Conservation (phyloP, 129 eudicot species). For the Erigeron canadensis region DNA sequence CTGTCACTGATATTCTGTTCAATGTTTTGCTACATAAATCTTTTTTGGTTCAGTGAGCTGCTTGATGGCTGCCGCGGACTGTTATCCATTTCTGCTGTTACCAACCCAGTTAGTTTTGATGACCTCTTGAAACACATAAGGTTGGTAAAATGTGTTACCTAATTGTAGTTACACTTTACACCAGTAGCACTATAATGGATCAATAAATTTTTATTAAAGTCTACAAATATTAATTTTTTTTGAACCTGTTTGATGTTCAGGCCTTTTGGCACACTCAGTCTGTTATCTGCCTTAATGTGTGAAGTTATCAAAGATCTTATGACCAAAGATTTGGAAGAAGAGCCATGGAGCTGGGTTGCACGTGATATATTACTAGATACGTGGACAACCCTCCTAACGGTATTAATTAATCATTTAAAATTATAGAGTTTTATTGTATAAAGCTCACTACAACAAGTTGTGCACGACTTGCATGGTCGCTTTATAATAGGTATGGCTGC, state of each 20-base stretch:
- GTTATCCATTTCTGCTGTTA: slow-evolving; percentile 73
- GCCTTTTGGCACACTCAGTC: slow-evolving; percentile 86
- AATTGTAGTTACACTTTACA: background rate
- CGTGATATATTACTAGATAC: slow-evolving; percentile 94
- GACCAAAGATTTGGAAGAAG: slow-evolving; percentile 70
- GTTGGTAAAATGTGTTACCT: slow-evolving; percentile 32
- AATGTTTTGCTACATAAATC: slow-evolving; percentile 12
- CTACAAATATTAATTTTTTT: slow-evolving; percentile 12
- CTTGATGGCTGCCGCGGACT: slow-evolving; percentile 99
- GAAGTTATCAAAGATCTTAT: slow-evolving; percentile 83
- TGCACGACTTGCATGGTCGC: slow-evolving; percentile 16
- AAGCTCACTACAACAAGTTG: slow-evolving; percentile 13
- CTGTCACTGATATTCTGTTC: slow-evolving; percentile 15
- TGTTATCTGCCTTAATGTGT: slow-evolving; percentile 82
- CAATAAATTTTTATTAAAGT: background rate
- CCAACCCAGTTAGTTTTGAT: slow-evolving; percentile 71
- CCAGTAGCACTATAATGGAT: slow-evolving; percentile 16
- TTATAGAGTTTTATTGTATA: slow-evolving; percentile 7
- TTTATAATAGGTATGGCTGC: slow-evolving; percentile 15
- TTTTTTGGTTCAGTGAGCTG: slow-evolving; percentile 75
- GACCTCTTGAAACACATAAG: slow-evolving; percentile 74
- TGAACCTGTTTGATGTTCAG: slow-evolving; percentile 45
- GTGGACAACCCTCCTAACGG: slow-evolving; percentile 86
- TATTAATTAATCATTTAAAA: slow-evolving; percentile 25
- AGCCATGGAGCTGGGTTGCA: slow-evolving; percentile 98